Percentiles rank a stretch among this genome's conserved stretches.
Evolutionary conservation across 2,329 filamentous ascomycete species (phyloP).

Genomic region (Hortaea werneckii): DNA sequence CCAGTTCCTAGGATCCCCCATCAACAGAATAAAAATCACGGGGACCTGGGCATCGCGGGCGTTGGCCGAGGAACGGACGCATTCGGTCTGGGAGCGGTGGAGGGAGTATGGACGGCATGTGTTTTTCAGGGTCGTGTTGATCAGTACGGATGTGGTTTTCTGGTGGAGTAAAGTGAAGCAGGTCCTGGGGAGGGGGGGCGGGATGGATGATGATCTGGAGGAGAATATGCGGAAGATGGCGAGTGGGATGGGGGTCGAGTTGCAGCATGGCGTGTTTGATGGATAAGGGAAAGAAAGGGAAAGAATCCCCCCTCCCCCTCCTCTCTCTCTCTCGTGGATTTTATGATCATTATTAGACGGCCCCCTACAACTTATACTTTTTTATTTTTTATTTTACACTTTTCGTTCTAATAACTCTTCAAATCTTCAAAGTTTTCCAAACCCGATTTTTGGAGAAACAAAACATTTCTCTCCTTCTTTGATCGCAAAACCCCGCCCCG

Average conservation of each 20-base stretch:
- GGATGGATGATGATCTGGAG: conserved; percentile 94
- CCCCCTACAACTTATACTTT: no score
- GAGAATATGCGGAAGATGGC: conserved; percentile 77
- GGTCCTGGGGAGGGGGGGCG: conserved; percentile 62
- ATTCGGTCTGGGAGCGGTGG: conserved; percentile 53
- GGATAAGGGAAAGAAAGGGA: conserved; percentile 48
- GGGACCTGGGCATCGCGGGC: conserved; percentile 80
- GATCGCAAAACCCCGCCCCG: no score
- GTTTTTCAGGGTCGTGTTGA: conserved; percentile 68
- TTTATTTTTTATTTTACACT: no score
- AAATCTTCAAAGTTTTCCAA: no score
- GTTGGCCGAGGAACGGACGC: conserved; percentile 62
- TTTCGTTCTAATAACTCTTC: no score
- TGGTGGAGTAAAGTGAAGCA: conserved; percentile 72
- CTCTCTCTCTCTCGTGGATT: no score
- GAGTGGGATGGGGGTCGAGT: conserved; percentile 80
- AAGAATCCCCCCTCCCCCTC: no score
- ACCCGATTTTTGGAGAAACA: no score
- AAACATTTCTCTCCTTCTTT: no score
- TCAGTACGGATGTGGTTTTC: conserved; percentile 70
- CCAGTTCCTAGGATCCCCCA: conserved; percentile 77
- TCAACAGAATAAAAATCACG: conserved; percentile 88
- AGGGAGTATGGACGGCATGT: conserved; percentile 66
- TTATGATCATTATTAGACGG: no score
- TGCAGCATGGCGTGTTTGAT: conserved; percentile 82